phyloP scores from a whole-genome alignment of 441 rosid genomes.

The Viola pubescens region DNA sequence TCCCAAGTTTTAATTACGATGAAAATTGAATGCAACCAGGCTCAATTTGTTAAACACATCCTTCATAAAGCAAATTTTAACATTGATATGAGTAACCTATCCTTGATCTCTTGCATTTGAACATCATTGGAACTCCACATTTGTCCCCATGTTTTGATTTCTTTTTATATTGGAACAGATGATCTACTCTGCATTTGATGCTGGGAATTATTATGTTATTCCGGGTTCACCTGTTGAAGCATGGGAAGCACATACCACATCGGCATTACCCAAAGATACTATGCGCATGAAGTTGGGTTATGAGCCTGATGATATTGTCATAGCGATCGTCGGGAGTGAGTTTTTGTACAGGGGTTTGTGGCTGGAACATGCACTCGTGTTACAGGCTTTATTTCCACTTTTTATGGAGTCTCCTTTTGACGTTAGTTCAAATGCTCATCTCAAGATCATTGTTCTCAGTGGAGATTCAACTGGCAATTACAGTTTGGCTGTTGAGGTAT shows the following conservation, averaged over 20 bases:
- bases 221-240: constrained; percentile 80
- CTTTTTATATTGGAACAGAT: constrained; percentile 36
- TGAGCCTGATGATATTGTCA: constrained; percentile 43
- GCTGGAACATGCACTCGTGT: constrained; percentile 88
- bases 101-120: constrained; percentile 9
- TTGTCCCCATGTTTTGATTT: constrained; percentile 13
- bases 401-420: constrained; percentile 32
- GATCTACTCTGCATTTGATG: constrained; percentile 70
- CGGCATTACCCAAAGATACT: constrained; percentile 22
- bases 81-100: neutral
- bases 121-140: constrained; percentile 9
- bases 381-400: constrained; percentile 62
- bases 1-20: no score
- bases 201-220: constrained; percentile 82
- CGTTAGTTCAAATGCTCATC: constrained; percentile 34
- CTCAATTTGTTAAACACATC: neutral
- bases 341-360: constrained; percentile 86
- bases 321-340: constrained; percentile 74
- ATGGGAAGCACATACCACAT: constrained; percentile 42
- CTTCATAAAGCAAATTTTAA: neutral
- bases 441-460: constrained; percentile 60
- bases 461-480: constrained; percentile 59
- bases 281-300: constrained; percentile 36
- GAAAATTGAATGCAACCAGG: neutral
- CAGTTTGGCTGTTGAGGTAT: constrained; percentile 77